These are phyloP conservation scores for Botryotinia narcissicola DNA, from an alignment of 2,329 filamentous ascomycete genomes.

Conservation along the genomic window DNA sequence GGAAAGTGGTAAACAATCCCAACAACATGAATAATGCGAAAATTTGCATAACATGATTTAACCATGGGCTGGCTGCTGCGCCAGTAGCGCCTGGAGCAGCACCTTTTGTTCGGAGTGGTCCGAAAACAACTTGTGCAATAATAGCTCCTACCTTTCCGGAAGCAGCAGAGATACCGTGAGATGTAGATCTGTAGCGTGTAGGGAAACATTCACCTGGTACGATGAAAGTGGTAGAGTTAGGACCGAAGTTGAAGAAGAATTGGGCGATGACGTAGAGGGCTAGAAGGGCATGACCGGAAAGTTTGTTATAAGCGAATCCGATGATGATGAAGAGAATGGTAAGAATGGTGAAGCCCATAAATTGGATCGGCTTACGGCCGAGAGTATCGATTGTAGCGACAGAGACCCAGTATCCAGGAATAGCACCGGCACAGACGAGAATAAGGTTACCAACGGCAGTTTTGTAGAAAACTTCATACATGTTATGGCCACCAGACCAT, in stretches of 20 bases:
- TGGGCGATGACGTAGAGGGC: slow-evolving; percentile 63
- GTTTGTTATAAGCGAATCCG: slow-evolving; percentile 56
- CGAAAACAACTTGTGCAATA: slow-evolving; percentile 50
- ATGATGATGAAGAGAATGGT: slow-evolving; percentile 62
- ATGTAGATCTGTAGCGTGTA: slow-evolving; percentile 40
- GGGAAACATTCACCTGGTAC: slow-evolving; percentile 65
- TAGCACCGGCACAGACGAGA: slow-evolving; percentile 71
- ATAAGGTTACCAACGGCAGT: slow-evolving; percentile 76
- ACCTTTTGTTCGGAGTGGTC: slow-evolving; percentile 47
- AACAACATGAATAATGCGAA: slow-evolving; percentile 78
- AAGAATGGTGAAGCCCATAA: slow-evolving; percentile 59
- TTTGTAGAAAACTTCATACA: slow-evolving; percentile 69
- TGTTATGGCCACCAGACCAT: slow-evolving; percentile 59
- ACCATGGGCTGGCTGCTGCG: slow-evolving; percentile 48
- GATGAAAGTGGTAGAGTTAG: slow-evolving; percentile 69
- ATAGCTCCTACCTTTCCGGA: slow-evolving; percentile 41
- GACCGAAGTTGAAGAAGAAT: slow-evolving; percentile 66
- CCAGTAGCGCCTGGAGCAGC: slow-evolving; percentile 35
- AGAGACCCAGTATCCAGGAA: slow-evolving; percentile 80
- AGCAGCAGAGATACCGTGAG: slow-evolving; percentile 41
- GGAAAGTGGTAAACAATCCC: slow-evolving; percentile 63
- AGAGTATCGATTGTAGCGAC: slow-evolving; percentile 72
- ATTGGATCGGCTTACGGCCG: slow-evolving; percentile 74
- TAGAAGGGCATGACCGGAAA: slow-evolving; percentile 52
- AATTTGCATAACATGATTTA: slow-evolving; percentile 73